phyloP scores from a whole-genome alignment of 2,329 filamentous ascomycete species.

The Coniochaeta hoffmannii region DNA sequence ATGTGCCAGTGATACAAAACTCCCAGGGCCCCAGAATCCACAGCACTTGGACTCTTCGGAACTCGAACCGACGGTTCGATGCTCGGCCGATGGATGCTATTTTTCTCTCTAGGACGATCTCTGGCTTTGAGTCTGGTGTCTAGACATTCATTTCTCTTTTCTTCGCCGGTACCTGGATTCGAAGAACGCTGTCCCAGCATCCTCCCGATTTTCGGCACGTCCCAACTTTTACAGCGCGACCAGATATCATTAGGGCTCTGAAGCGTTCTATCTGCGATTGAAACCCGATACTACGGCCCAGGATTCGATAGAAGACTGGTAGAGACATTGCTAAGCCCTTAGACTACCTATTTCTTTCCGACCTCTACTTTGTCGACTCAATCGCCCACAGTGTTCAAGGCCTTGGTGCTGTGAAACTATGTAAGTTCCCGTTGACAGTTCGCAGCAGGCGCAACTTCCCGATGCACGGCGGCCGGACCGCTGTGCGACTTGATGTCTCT shows the following conservation, averaged over 20 bases:
- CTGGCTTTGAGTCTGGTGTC: background rate
- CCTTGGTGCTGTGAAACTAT: background rate
- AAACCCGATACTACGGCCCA: background rate
- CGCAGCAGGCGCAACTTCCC: background rate
- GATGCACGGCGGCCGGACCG: background rate
- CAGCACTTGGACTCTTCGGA: background rate
- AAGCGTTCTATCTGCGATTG: background rate
- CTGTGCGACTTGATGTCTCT: background rate
- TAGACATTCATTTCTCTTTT: background rate
- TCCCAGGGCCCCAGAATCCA: background rate
- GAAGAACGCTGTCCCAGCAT: background rate
- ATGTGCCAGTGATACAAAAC: background rate
- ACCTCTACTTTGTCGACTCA: background rate
- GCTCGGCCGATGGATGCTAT: background rate
- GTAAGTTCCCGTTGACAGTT: background rate
- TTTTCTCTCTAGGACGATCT: background rate
- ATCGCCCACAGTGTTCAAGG: background rate
- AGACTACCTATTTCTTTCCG: background rate
- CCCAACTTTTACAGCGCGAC: background rate
- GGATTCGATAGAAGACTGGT: background rate
- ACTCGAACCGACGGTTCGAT: background rate
- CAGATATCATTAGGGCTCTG: background rate
- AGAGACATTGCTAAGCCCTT: background rate
- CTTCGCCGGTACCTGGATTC: background rate
- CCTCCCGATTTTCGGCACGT: background rate